Base-by-base conservation (phyloP, 1,284 basidiomycete species). In the Mycosarcoma mackinlayi region DNA sequence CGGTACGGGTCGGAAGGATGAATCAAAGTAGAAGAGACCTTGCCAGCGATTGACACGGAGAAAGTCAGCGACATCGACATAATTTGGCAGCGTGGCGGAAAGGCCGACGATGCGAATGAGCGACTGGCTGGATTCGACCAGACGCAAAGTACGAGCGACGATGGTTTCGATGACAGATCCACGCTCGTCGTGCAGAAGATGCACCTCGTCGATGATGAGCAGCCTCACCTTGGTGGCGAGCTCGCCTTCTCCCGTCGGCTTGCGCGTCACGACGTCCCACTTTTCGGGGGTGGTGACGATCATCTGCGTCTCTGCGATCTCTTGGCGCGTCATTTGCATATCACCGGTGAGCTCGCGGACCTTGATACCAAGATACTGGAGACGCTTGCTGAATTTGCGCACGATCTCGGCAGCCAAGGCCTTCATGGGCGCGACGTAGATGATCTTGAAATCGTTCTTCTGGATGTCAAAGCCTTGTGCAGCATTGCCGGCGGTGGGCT, bases 381-480 rank as follows among this genome's bases (percentile, higher is more conserved):
- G 85, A 34, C 96, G 87, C 85, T 91, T 97, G 25, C 89, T 88
- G 33, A 98, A 87, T 83, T 99, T 99, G 53, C 92, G 89, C 7
- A 93, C 92, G 70, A 98, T 94, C 81, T 99, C 96, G 3, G 94
- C 89, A 0, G 95, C 96, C 30, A 99, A 85, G 3, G 96, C 96
- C 83, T 99, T 99, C 94, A 98, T 98, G 0, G 96, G 96, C 9
- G 96, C 96, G 31, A 99, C 96, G 78, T 99, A 99, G 55, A 99
- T 93, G 60, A 99, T 90, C 84, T 99, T 98, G 86, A 98, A 98
- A 28, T 83, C 78, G 46, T 77, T 65, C 24, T 55, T 58, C 39
- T 52, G 57, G 39, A 82, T 78, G 30, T 72, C 68, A 40, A 80
- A 77, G 21, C 69, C 68, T n/a, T 65, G 59, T 1, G 39, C 63